Evolutionary conservation across 2,329 filamentous ascomycete genomes (phyloP), one percentile per base, ranked within the genome.

Genomic region (Clathrospora elynae): DNA sequence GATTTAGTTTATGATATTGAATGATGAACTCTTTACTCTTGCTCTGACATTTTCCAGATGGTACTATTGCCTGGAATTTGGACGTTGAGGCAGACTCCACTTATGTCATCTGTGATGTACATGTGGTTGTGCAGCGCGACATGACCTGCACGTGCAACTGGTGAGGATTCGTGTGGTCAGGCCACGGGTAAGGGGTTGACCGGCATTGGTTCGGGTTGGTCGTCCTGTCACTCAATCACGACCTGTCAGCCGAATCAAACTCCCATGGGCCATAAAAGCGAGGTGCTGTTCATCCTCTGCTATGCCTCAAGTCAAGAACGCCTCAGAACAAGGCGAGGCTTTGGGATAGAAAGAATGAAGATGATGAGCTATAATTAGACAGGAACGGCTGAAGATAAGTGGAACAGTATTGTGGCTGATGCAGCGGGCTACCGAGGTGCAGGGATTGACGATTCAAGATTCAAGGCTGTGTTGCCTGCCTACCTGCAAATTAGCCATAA

Each of bases 1-100:
- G 35, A 46, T 58, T 51, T 58, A 59, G 52, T 61, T 58, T 42
- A 58, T 46, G 53, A 58, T 53, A 62, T 59, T 56, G 47, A 67
- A 66, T 64, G 56, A 58, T 35, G 31, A 49, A 33, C 23, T 14
- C 23, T 22, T 24, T 25, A 16, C 17, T 19, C 14, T 19, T 10
- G 30, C 30, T 35, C 4, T 17, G 11, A 16, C 17, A 18, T 7
- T 33, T 13, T 28, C 11, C n/a, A 5, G 4, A 25, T 26, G 24
- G 12, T 11, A 16, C 6, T 12, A 6, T 26, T 25, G 14, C 8
- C 14, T 17, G 25, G 9, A 34, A 17, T 19, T 25, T 16, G 14
- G 36, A 32, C 26, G 39, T 43, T 31, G 20, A 38, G 10, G n/a
- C n/a, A n/a, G n/a, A n/a, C n/a, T 6, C 20, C 22, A 33, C 33